Evolutionary conservation across 1,284 basidiomycete genomes (phyloP).

Genomic region (Marasmius oreades): DNA sequence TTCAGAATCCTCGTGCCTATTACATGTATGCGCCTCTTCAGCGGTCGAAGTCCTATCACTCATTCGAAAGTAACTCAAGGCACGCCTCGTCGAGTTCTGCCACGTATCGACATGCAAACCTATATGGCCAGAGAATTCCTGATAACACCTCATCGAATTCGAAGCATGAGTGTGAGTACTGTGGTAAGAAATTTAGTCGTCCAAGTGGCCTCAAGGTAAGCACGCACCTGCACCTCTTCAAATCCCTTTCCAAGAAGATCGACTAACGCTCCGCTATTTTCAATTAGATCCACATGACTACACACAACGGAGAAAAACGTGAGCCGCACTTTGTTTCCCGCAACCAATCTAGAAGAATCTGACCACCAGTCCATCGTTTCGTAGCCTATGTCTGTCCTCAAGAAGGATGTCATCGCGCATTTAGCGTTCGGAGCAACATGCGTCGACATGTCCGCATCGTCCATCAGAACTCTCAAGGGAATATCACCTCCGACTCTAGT

Average conservation of each 20-base stretch:
- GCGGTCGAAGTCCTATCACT: background rate
- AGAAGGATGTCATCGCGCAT: slow-evolving; percentile 49
- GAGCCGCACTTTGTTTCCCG: slow-evolving; percentile 21
- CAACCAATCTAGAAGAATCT: background rate
- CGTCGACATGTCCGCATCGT: slow-evolving; percentile 39
- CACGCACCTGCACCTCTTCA: slow-evolving; percentile 1
- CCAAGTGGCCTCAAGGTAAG: slow-evolving; percentile 51
- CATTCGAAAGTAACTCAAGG: background rate
- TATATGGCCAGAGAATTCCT: slow-evolving; percentile 5
- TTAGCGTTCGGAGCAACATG: slow-evolving; percentile 57
- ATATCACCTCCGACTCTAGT: slow-evolving; percentile 13
- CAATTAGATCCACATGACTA: slow-evolving; percentile 49
- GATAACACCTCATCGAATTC: slow-evolving; percentile 16
- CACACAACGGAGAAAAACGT: slow-evolving; percentile 57
- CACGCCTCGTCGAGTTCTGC: slow-evolving; percentile 11
- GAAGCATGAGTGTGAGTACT: slow-evolving; percentile 44
- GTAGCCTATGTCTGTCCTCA: slow-evolving; percentile 49
- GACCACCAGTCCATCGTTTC: slow-evolving; percentile 2
- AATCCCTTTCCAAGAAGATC: slow-evolving; percentile 6
- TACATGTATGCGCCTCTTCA: background rate
- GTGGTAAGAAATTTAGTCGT: slow-evolving; percentile 50
- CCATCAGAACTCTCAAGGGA: slow-evolving; percentile 17
- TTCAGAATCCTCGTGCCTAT: background rate
- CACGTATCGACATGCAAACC: slow-evolving; percentile 13
- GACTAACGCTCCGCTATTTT: slow-evolving; percentile 1